Conservation (phyloP, 768 basidiomycete genomes). For the Chalciporus pseudorubinellus region DNA sequence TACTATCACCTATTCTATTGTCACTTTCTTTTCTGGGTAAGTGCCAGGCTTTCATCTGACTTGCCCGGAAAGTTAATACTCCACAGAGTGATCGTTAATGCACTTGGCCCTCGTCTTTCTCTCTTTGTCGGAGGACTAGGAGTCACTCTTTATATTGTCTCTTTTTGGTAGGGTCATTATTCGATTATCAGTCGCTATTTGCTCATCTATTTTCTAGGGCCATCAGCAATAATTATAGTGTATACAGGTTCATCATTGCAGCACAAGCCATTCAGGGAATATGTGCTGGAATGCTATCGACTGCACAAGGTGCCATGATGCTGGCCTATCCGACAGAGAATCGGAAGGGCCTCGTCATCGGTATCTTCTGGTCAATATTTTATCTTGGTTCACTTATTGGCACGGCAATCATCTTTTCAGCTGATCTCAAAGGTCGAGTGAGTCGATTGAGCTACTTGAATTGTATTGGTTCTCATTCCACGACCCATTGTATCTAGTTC, state of each 20-base stretch:
- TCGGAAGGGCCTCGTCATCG: slow-evolving; percentile 53
- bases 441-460: background rate
- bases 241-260: slow-evolving; percentile 45
- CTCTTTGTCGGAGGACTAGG: slow-evolving; percentile 51
- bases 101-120: slow-evolving; percentile 48
- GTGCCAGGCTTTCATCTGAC: slow-evolving; percentile 8
- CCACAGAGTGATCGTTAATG: slow-evolving; percentile 72
- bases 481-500: background rate
- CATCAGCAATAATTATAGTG: slow-evolving; percentile 34
- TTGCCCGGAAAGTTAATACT: no score
- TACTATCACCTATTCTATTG: slow-evolving; percentile 62
- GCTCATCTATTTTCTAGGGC: slow-evolving; percentile 39
- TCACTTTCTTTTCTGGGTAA: slow-evolving; percentile 70
- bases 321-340: slow-evolving; percentile 56
- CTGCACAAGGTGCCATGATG: slow-evolving; percentile 52
- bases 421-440: slow-evolving; percentile 2
- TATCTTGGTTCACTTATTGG: slow-evolving; percentile 79
- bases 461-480: background rate
- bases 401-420: slow-evolving; percentile 65
- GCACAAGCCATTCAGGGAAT: slow-evolving; percentile 50
- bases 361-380: slow-evolving; percentile 68
- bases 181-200: background rate
- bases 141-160: slow-evolving; percentile 48
- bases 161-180: slow-evolving; percentile 38
- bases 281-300: slow-evolving; percentile 55